These are phyloP conservation scores for Phoenix roebelenii DNA, from an alignment of 176 grass and related monocot genomes.

Conservation along the genomic window DNA sequence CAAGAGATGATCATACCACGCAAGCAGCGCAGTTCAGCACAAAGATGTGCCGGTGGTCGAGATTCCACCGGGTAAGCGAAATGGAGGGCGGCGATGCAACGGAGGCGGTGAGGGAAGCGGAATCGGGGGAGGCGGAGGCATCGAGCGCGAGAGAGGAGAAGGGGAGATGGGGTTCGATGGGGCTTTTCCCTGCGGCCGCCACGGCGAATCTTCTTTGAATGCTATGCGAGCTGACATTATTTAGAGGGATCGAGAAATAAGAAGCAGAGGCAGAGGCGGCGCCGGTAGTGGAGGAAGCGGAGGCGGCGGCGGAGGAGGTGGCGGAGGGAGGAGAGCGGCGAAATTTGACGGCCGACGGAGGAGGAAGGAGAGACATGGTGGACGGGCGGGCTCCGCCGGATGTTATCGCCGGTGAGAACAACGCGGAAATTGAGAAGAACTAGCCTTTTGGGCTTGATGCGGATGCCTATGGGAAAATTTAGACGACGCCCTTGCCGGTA, in stretches of 20 bases:
- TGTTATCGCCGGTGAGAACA: too few species aligned
- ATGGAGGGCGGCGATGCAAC: constrained; percentile 9
- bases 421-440: too few species aligned
- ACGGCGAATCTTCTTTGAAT: too few species aligned
- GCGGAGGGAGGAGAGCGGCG: constrained; percentile 3
- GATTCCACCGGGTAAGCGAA: constrained; percentile 8
- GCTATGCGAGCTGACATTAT: neutral
- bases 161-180: constrained; percentile 1
- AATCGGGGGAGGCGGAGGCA: neutral
- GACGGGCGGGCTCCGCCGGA: too few species aligned
- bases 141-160: neutral
- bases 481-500: too few species aligned
- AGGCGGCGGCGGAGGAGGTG: constrained; percentile 8
- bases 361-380: constrained; percentile 5
- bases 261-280: neutral
- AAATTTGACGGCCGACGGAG: neutral
- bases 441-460: too few species aligned
- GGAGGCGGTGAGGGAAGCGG: neutral
- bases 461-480: too few species aligned
- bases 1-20: constrained; percentile 23
- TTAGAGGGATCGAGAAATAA: neutral
- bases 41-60: constrained; percentile 26
- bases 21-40: constrained; percentile 41
- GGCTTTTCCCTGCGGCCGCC: neutral
- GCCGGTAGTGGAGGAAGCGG: too few species aligned